phyloP scores from a whole-genome alignment of 768 basidiomycete species.

The Lenzites betulinus region DNA sequence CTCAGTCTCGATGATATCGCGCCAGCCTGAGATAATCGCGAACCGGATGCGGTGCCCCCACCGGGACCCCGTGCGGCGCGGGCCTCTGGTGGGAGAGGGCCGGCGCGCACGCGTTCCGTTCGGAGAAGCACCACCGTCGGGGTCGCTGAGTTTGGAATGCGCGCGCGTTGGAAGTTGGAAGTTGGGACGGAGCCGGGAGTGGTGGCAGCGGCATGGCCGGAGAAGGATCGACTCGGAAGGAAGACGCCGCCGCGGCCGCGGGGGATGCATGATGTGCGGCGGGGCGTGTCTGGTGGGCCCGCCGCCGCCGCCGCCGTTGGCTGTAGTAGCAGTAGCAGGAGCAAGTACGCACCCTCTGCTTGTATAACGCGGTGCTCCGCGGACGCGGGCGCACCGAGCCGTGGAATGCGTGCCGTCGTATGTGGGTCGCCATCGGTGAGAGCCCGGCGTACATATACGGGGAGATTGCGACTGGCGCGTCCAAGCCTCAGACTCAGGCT shows the following conservation, averaged over 20 bases:
- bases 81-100: no score
- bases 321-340: no score
- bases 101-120: no score
- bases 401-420: not conserved
- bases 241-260: not conserved
- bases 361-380: no score
- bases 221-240: not conserved
- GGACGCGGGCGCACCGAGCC: no score
- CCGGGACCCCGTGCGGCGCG: not conserved
- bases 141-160: conserved; percentile 3
- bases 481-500: no score
- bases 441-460: not conserved
- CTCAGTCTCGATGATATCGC: not conserved
- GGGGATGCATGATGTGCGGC: not conserved
- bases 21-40: conserved; percentile 3
- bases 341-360: no score
- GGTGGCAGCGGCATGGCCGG: no score
- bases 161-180: no score
- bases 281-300: no score
- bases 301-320: no score
- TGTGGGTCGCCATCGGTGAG: not conserved
- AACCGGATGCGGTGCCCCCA: conserved; percentile 1
- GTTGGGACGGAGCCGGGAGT: not conserved
- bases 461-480: not conserved
- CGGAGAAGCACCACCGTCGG: not conserved